Evolutionary conservation across 768 basidiomycete genomes (phyloP), one percentile per base, ranked within the genome.

Genomic region (Mycena indigotica): DNA sequence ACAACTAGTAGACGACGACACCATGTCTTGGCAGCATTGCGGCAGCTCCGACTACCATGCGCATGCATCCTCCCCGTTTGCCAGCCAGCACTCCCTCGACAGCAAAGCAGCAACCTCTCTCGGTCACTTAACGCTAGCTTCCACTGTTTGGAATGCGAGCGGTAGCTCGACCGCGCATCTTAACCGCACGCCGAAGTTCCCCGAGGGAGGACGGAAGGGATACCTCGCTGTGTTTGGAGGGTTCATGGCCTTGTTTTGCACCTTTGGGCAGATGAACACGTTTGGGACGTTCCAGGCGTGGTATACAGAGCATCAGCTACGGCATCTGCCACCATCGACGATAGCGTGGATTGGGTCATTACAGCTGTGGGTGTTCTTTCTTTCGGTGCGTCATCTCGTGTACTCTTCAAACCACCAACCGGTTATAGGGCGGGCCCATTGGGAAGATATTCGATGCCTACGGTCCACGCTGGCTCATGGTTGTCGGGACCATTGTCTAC

Each of bases 271-370:
- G 62, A 82, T 89, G 75, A 86, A 77, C 52, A 81, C 87, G 44
- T 90, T 89, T 60, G 88, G 88, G 16, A 86, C 85, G 39, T 90
- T 84, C 67, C 85, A 88, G 67, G 71, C 83, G 13, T 89, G 84
- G 82, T 89, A 90, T 62, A 74, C 78, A 10, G 70, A 69, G 15
- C 83, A 90, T 67, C 84, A 89, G 67, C 76, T 90, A 17, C 67
- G 68, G 17, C 67, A 76, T 61, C 60, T 79, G 30, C 70, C 82
- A 15, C 72, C 83, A 15, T 84, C 83, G 32, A 80, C 76, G 23
- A 85, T 89, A 59, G 84, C 87, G 2, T 88, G 87, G 84, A 87
- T 89, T 61, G 87, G 87, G 4, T 84, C 85, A 1, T 60, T 88
- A 45, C 88, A 89, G 64, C 72, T 89, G 3, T 88, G 83, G 79